Evolutionary conservation across 2,329 filamentous ascomycete species (phyloP), one percentile per base, ranked within the genome.

Genomic region (Epichloe sp.): DNA sequence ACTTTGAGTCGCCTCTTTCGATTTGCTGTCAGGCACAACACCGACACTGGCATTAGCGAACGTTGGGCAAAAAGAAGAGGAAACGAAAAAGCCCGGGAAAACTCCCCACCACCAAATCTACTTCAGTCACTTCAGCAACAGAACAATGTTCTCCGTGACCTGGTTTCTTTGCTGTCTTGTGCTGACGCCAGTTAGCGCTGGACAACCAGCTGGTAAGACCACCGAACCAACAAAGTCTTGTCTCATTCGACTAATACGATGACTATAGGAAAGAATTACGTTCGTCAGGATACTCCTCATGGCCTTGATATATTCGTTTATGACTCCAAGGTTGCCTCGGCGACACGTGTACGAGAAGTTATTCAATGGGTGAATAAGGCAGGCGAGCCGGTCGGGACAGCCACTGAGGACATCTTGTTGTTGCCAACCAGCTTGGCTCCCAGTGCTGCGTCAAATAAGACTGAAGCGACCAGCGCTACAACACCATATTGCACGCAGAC

Each of bases 291-390:
- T 14, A 19, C 41, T 36, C 31, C 52, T 47, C 48, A 47, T 49
- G 46, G 19, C 21, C 23, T 31, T 50, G 61, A 54, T 51, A 59
- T 65, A 44, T 68, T 68, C 3, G 57, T 68, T n/a, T 65, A 66
- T 4, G 64, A 69, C 54, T 59, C 65, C 11, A 59, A 64, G 10
- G 57, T 69, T 45, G 64, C 67, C 44, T 61, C 61, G 35, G 63
- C 70, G 12, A 73, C 71, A 40, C 67, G 72, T 40, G 57, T 69
- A 10, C 69, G 72, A 5, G 68, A 75, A 52, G 68, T 76, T 47
- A 71, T 81, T 31, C 73, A 85, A 58, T 84, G 77, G 64, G 77
- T 84, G 44, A 73, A 86, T 59, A 66, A 76, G 56, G 62, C 74
- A 52, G 79, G 79, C 51, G 68, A 73, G n/a, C 68, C 72, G 3